Base-by-base conservation (phyloP, 805 yeast genomes). In the Wickerhamomyces rabaulensis region DNA sequence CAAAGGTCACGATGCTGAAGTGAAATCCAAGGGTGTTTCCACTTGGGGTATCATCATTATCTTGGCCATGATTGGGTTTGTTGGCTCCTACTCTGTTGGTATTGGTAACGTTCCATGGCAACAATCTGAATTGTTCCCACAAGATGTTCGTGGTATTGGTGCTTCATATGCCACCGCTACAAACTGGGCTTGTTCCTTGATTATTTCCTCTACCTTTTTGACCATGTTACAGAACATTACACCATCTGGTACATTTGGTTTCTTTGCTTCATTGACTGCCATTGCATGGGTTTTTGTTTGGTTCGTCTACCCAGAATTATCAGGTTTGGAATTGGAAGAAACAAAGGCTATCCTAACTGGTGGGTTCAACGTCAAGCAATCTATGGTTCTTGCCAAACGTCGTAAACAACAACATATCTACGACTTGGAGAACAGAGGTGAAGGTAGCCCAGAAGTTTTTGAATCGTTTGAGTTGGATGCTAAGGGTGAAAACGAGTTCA, bases 91-190 rank as follows among this genome's bases (percentile, higher is more conserved):
- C 63, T 96, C 97, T 42, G 72, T 88, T 54, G 98, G 98, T 56
- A 87, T 91, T 55, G 99, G 99, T 69, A 91, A 92, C 65, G 94
- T 89, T 46, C 97, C 98, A 47, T 92, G 99, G 99, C 96, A 92
- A 63, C 97, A 94, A 63, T 85, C 92, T 47, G 99, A 92, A 68
- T 71, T 92, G 61, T 90, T 94, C 70, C 94, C 97, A 31, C 96
- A 91, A 74, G 79, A 82, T 52, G 97, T 92, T 31, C 81, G 99
- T 64, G 95, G 96, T 49, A 75, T 89, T 41, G 98, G 98, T 50
- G 82, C 90, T 9, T 87, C 96, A 48, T 84, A 80, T 59, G 90
- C 97, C 2, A 88, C 97, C 12, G 92, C 94, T 15, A 82, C 91
- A 39, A 92, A 92, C 70, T 92, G 99, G 99, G 80, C 89, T 6